Conservation (phyloP, 768 basidiomycete genomes). For the Psilocybe sp. region DNA sequence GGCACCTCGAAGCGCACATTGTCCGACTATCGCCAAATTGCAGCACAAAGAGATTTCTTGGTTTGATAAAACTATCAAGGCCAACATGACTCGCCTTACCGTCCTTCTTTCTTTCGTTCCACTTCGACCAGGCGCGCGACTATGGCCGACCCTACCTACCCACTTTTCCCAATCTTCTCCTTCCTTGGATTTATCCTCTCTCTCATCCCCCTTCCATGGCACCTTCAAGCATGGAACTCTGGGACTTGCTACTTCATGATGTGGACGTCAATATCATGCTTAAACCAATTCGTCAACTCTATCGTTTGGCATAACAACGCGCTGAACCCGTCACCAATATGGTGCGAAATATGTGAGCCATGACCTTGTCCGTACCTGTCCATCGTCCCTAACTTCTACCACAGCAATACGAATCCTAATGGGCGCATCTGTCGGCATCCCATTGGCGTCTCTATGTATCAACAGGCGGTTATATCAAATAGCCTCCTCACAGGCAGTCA, state of each 20-base stretch:
- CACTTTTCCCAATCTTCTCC: slow-evolving; percentile 30
- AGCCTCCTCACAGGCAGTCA: slow-evolving; percentile 24
- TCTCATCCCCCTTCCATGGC: slow-evolving; percentile 48
- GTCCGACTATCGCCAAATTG: too few relatives aligned
- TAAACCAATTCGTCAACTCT: slow-evolving; percentile 48
- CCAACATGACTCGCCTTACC: neutral
- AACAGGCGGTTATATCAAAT: slow-evolving; percentile 49
- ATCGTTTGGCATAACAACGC: slow-evolving; percentile 44
- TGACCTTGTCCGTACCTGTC: too few relatives aligned
- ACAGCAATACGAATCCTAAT: slow-evolving; percentile 26
- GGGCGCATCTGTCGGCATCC: slow-evolving; percentile 38
- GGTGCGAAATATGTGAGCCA: slow-evolving; percentile 54
- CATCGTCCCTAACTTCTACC: neutral
- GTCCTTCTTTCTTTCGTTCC: neutral
- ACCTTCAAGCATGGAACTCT: slow-evolving; percentile 47
- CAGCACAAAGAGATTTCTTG: too few relatives aligned
- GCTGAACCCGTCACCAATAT: slow-evolving; percentile 38
- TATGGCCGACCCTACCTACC: slow-evolving; percentile 11
- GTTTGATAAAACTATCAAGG: too few relatives aligned
- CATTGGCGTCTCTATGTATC: slow-evolving; percentile 49
- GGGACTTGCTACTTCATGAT: slow-evolving; percentile 51
- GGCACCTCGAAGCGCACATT: neutral
- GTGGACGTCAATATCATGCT: slow-evolving; percentile 39
- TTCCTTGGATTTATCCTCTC: slow-evolving; percentile 40
- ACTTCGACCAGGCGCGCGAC: neutral